These are phyloP conservation scores for Xylariaceae sp. DNA, from an alignment of 2,329 filamentous ascomycete species.

Conservation along the genomic window DNA sequence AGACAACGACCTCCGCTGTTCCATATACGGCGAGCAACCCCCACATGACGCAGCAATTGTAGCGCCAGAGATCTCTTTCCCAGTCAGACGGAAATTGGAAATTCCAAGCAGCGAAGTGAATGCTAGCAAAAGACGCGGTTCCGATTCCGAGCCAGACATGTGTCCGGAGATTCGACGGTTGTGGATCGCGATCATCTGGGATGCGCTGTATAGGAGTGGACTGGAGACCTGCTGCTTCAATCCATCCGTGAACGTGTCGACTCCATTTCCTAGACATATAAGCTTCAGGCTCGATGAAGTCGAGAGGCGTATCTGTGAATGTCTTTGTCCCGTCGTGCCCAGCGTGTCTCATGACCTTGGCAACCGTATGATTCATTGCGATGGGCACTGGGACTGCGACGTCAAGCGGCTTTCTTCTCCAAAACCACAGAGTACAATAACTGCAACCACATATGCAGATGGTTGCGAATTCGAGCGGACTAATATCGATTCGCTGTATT, in stretches of 20 bases:
- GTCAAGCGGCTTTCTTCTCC: slow-evolving; percentile 2
- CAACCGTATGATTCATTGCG: neutral
- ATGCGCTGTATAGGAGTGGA: neutral
- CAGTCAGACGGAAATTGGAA: neutral
- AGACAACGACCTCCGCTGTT: neutral
- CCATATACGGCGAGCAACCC: neutral
- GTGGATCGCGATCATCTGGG: neutral
- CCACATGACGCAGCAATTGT: neutral
- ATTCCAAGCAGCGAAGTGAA: neutral
- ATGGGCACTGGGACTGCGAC: neutral
- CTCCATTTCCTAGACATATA: slow-evolving; percentile 1
- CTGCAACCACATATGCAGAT: neutral
- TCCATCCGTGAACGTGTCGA: neutral
- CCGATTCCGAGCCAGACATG: neutral
- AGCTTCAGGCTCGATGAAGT: slow-evolving; percentile 4
- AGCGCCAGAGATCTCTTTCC: neutral
- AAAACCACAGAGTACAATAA: neutral
- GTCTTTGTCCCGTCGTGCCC: neutral
- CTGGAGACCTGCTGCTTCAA: neutral
- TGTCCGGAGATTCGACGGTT: neutral
- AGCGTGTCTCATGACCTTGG: neutral
- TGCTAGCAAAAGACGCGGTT: neutral
- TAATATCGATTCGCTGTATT: neutral
- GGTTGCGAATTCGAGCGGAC: neutral
- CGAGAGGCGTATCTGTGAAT: slow-evolving; percentile 2